Evolutionary conservation across 1,284 basidiomycete genomes (phyloP), one percentile per base, ranked within the genome.

Genomic region (Austropuccinia psidii): DNA sequence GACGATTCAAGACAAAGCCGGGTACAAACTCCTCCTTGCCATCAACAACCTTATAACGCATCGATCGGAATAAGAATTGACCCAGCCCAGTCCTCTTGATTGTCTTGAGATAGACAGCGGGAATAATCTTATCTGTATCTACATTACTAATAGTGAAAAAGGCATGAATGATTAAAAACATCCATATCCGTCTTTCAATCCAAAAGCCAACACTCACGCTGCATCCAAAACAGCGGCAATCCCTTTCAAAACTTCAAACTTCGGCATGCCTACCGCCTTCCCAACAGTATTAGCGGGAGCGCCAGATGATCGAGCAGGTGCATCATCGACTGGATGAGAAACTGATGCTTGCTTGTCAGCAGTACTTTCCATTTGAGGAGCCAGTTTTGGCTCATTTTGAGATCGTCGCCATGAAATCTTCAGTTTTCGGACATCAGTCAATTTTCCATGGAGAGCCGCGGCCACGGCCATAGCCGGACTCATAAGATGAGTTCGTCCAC

Each of bases 81-180:
- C 90, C 90, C 69, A 97, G 85, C 67, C 93, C 93, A 27, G 93
- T 95, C 73, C 94, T 87, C 83, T 95, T 93, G 77, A 97, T 83
- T 5, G 93, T 95, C 83, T 96, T 74, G 4, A 75, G 66, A 45
- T 60, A 75, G 37, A 64, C 66, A 7, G 62, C 62, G 19, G 93
- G 94, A 79, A 96, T 95, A 81, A 97, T 95, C 88, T 91, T 93
- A 80, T 97, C 94, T 66, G 93, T 97, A 82, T 97, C 93, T 76
- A 96, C 89, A 80, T 97, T 97, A 78, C 70, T 74, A 57, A 47
- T 47, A 37, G 7, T 29, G 27, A 31, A 65, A 60, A n/a, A n/a
- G n/a, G n/a, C n/a, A n/a, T n/a, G n/a, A n/a, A n/a, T 24, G 13
- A 58, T 21, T 27, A 52, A 27, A 52, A 45, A 11, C n/a, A 45